Evolutionary conservation across 2,329 filamentous ascomycete species (phyloP).

Genomic region (Emmonsia crescens): DNA sequence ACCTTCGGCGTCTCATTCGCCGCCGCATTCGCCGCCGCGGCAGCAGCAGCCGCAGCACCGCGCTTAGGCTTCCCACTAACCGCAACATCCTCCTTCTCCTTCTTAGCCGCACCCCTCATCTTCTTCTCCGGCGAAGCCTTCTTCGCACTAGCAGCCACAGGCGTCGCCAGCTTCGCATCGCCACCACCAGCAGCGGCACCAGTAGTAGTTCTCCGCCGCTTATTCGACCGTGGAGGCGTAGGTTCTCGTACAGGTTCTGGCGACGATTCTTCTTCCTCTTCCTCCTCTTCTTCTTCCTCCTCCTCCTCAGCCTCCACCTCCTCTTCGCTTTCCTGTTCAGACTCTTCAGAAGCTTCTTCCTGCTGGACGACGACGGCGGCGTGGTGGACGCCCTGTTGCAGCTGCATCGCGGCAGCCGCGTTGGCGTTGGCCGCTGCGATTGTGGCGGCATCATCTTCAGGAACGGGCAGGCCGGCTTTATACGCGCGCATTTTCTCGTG

Average conservation of each 20-base stretch:
- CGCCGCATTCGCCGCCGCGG: conserved; percentile 9
- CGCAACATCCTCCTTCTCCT: background rate
- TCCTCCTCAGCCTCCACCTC: too few species aligned
- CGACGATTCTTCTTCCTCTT: conserved; percentile 19
- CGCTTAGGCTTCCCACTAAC: conserved; percentile 27
- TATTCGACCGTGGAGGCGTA: conserved; percentile 30
- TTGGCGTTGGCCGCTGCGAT: conserved; percentile 26
- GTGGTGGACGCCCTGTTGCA: conserved; percentile 31
- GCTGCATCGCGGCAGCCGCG: conserved; percentile 25
- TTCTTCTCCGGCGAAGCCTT: conserved; percentile 28
- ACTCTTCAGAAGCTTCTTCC: conserved; percentile 21
- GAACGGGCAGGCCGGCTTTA: conserved; percentile 40
- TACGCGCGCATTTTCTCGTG: conserved; percentile 46
- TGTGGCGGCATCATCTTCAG: conserved; percentile 32
- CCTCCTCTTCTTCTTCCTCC: conserved; percentile 14
- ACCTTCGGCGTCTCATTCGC: conserved; percentile 22
- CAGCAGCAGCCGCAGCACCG: conserved; percentile 15
- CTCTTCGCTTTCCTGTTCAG: conserved; percentile 14
- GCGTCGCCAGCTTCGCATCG: background rate
- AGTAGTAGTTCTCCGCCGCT: conserved; percentile 32
- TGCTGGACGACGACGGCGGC: conserved; percentile 16
- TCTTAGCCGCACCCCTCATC: conserved; percentile 14
- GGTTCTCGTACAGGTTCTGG: conserved; percentile 32
- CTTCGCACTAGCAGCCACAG: conserved; percentile 18
- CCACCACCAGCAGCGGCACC: background rate